Evolutionary conservation across 345 rosid genomes (phyloP).

Genomic region (Euphorbia peplus): DNA sequence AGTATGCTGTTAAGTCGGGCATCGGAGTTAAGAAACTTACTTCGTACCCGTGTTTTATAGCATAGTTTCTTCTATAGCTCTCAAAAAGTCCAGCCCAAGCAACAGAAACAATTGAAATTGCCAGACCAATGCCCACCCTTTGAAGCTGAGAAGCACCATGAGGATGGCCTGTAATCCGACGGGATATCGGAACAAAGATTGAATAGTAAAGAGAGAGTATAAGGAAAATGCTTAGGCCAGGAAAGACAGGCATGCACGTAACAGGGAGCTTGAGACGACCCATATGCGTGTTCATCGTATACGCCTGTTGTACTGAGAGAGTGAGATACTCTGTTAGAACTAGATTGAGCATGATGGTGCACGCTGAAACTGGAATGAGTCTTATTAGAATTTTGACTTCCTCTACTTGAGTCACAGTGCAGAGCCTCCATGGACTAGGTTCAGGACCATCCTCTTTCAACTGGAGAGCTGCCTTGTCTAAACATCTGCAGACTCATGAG

Average conservation of each 20-base stretch:
- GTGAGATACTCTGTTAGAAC: constrained; percentile 77
- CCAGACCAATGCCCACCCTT: constrained; percentile 78
- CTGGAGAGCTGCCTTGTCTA: constrained; percentile 88
- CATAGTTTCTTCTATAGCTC: constrained; percentile 69
- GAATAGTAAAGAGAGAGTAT: constrained; percentile 67
- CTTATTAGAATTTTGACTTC: constrained; percentile 82
- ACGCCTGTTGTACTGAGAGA: constrained; percentile 88
- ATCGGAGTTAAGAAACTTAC: constrained; percentile 52
- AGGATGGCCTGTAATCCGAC: constrained; percentile 79
- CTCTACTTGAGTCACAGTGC: constrained; percentile 91
- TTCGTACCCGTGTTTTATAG: constrained; percentile 55
- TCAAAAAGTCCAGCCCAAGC: constrained; percentile 78
- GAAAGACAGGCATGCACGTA: constrained; percentile 92
- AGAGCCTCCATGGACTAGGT: constrained; percentile 81
- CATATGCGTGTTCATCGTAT: constrained; percentile 67
- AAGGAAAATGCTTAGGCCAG: constrained; percentile 82
- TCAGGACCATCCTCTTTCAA: constrained; percentile 66
- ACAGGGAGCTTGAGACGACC: constrained; percentile 74
- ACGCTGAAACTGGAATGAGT: constrained; percentile 74
- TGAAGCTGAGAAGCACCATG: constrained; percentile 95
- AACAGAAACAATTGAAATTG: constrained; percentile 59
- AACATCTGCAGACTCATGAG: constrained; percentile 39
- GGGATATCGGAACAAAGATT: constrained; percentile 62
- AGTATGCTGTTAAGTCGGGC: constrained; percentile 71
- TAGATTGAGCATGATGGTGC: constrained; percentile 61